Conservation (phyloP, 2,329 filamentous ascomycete genomes). For the Fusarium xyrophilum region DNA sequence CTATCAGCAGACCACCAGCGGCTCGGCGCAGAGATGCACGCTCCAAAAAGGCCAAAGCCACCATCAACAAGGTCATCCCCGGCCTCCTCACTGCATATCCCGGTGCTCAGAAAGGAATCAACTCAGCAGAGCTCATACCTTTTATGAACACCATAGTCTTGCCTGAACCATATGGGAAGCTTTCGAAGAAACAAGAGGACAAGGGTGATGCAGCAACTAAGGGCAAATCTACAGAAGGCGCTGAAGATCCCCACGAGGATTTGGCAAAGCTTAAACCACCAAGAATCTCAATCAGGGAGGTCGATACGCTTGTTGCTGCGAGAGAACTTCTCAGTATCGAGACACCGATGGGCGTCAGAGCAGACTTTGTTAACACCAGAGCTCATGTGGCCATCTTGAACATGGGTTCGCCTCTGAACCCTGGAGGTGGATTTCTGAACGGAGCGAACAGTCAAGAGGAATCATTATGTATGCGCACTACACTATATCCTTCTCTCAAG, state of each 20-base stretch:
- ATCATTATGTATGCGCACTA: conserved; percentile 66
- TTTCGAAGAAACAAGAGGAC: not conserved
- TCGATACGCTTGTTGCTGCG: conserved; percentile 63
- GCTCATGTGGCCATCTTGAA: conserved; percentile 62
- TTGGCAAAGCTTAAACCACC: conserved; percentile 24
- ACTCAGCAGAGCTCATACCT: conserved; percentile 55
- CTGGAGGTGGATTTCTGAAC: conserved; percentile 66
- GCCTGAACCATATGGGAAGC: no score
- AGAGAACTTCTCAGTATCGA: conserved; percentile 19
- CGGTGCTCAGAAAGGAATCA: conserved; percentile 61
- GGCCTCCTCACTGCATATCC: conserved; percentile 59
- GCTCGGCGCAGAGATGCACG: conserved; percentile 47
- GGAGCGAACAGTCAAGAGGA: conserved; percentile 69
- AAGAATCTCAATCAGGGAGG: conserved; percentile 54
- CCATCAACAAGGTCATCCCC: conserved; percentile 66
- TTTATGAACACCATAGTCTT: fast-evolving
- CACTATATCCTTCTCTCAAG: conserved; percentile 63
- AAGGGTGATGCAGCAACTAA: conserved; percentile 35
- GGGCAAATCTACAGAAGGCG: conserved; percentile 38
- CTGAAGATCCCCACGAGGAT: not conserved
- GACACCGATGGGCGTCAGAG: not conserved
- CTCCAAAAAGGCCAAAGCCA: conserved; percentile 63
- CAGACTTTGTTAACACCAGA: conserved; percentile 16
- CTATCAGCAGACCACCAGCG: conserved; percentile 33
- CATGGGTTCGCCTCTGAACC: conserved; percentile 68